phyloP scores from a whole-genome alignment of 208 protist genomes.

The Leishmania tropica region DNA sequence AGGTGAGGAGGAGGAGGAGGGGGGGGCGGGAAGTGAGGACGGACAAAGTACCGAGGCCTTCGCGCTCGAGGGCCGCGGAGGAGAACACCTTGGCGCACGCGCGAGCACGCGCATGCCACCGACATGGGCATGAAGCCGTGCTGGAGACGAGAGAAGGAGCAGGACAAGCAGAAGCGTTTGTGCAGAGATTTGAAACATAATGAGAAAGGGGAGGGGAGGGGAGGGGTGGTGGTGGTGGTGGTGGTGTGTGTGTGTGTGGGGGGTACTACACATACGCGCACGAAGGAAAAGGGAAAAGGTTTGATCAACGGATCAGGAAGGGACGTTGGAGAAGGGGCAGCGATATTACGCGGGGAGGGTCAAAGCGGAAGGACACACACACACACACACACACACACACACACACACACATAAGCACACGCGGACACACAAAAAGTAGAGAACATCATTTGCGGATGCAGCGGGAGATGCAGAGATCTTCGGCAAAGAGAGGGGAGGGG shows the following conservation, averaged over 20 bases:
- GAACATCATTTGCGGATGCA: background rate
- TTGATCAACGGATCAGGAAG: too few relatives aligned
- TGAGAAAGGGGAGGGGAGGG: too few relatives aligned
- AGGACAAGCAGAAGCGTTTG: background rate
- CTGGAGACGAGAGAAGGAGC: background rate
- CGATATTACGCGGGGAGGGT: background rate
- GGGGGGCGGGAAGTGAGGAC: background rate
- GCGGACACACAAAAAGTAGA: conserved; percentile 5
- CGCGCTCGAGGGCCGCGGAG: background rate
- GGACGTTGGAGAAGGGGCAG: background rate
- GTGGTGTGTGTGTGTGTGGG: background rate
- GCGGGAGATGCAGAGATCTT: background rate
- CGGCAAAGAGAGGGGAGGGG: background rate
- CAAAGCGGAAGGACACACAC: background rate
- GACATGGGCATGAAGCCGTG: background rate
- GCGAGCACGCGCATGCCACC: background rate
- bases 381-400: conserved; percentile 5
- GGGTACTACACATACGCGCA: background rate
- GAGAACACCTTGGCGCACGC: background rate
- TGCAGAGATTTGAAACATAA: background rate
- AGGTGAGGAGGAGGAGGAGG: background rate
- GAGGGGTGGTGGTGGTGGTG: too few relatives aligned
- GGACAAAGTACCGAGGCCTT: conserved; percentile 14
- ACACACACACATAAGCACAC: background rate
- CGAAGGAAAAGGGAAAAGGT: conserved; percentile 16